phyloP scores from a whole-genome alignment of 495 filamentous ascomycete species.

The Jackrogersella multiformis region DNA sequence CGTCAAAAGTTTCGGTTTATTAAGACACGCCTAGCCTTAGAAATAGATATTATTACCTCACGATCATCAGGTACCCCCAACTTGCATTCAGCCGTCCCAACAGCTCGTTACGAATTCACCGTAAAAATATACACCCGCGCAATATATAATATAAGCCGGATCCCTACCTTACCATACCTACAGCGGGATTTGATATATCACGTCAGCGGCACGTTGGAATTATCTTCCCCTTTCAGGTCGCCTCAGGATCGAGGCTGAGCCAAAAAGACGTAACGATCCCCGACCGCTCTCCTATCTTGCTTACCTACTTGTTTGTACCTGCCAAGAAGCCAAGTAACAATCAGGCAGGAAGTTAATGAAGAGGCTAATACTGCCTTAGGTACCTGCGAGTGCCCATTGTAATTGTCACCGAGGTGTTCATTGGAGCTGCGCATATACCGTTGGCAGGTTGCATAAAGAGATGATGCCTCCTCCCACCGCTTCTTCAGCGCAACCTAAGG shows the following conservation, averaged over 20 bases:
- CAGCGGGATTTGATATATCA: constrained; percentile 29
- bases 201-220: constrained; percentile 32
- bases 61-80: constrained; percentile 31
- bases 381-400: constrained; percentile 16
- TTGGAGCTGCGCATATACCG: constrained; percentile 39
- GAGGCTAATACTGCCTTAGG: constrained; percentile 25
- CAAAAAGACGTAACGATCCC: not conserved
- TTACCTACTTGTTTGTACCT: constrained; percentile 3
- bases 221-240: constrained; percentile 14
- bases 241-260: constrained; percentile 44
- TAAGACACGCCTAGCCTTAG: not conserved
- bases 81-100: constrained; percentile 41
- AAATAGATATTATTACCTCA: constrained; percentile 15
- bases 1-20: constrained; percentile 20
- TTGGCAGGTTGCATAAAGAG: constrained; percentile 36
- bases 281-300: not conserved
- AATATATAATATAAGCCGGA: constrained; percentile 28
- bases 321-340: constrained; percentile 7
- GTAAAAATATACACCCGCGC: constrained; percentile 1
- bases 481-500: constrained; percentile 40
- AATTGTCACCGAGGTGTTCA: constrained; percentile 13
- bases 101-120: constrained; percentile 25
- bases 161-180: constrained; percentile 16
- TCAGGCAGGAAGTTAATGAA: constrained; percentile 7
- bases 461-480: constrained; percentile 36